A percentile compares a stretch with the other conserved stretches of the same genome.
Evolutionary conservation across 306 rosid genomes (phyloP).

Genomic region (Acmispon strigosus): DNA sequence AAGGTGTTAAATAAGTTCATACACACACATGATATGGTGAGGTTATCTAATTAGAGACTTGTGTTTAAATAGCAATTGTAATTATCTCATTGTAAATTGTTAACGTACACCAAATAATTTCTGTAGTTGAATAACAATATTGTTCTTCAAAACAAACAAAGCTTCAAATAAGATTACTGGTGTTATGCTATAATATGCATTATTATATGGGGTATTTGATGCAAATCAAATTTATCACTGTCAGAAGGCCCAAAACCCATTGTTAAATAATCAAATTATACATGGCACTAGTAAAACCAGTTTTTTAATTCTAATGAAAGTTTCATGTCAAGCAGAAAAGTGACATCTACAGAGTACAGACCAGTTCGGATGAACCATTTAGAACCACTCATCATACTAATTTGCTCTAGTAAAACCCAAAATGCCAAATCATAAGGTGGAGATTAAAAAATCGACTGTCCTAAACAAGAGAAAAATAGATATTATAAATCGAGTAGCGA

Average conservation of each 20-base stretch:
- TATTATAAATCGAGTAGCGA: conserved; percentile 1
- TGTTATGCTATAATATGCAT: background rate
- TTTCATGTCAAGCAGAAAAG: background rate
- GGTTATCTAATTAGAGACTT: background rate
- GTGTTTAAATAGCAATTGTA: background rate
- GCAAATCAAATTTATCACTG: background rate
- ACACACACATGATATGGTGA: background rate
- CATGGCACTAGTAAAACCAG: background rate
- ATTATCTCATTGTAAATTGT: background rate
- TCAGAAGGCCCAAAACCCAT: background rate
- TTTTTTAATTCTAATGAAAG: background rate
- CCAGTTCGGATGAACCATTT: background rate
- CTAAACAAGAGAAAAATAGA: background rate
- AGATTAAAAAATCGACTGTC: background rate
- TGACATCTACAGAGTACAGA: conserved; percentile 4
- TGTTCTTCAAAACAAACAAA: background rate
- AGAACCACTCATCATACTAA: background rate
- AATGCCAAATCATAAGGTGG: background rate
- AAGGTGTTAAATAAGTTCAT: background rate
- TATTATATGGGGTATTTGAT: background rate
- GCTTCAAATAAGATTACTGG: background rate
- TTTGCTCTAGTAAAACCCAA: background rate
- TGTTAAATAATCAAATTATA: background rate
- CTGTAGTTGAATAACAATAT: background rate
- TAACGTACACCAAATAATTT: background rate